Conservation (phyloP, 148 eudicot species). For the Dianthus caryophyllus region DNA sequence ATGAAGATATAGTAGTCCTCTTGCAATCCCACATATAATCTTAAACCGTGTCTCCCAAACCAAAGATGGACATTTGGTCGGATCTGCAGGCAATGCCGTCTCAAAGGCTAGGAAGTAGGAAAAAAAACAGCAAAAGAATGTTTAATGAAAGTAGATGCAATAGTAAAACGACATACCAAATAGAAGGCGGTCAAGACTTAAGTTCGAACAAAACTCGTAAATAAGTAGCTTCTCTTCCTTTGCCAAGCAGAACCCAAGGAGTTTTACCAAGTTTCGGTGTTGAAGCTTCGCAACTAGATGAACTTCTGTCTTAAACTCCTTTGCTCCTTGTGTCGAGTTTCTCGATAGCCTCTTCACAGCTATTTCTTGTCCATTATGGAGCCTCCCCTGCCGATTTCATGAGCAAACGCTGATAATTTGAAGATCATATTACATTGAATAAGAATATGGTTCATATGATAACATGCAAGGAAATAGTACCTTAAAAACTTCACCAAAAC, state of each 20-base stretch:
- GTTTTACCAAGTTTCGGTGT: conserved; percentile 28
- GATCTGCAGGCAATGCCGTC: conserved; percentile 14
- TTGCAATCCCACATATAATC: conserved; percentile 29
- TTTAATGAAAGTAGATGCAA: background rate
- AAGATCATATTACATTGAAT: background rate
- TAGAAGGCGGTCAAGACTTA: conserved; percentile 27
- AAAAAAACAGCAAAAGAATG: background rate
- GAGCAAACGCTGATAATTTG: background rate
- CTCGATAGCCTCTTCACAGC: conserved; percentile 24
- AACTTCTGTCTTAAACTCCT: conserved; percentile 32
- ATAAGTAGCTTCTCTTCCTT: conserved; percentile 28
- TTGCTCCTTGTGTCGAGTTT: conserved; percentile 19
- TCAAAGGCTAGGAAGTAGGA: background rate
- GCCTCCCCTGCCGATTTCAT: conserved; percentile 10
- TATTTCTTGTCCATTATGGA: conserved; percentile 21
- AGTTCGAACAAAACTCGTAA: conserved; percentile 25
- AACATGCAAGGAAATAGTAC: conserved; percentile 11
- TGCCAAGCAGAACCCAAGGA: conserved; percentile 24
- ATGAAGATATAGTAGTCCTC: conserved; percentile 31
- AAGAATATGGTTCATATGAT: background rate
- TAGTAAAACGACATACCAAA: conserved; percentile 10
- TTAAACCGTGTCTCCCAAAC: conserved; percentile 28
- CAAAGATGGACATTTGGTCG: conserved; percentile 11
- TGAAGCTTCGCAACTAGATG: conserved; percentile 30
- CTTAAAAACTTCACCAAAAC: conserved; percentile 34